phyloP scores from a whole-genome alignment of 306 rosid species.

The Rosa lucieae region DNA sequence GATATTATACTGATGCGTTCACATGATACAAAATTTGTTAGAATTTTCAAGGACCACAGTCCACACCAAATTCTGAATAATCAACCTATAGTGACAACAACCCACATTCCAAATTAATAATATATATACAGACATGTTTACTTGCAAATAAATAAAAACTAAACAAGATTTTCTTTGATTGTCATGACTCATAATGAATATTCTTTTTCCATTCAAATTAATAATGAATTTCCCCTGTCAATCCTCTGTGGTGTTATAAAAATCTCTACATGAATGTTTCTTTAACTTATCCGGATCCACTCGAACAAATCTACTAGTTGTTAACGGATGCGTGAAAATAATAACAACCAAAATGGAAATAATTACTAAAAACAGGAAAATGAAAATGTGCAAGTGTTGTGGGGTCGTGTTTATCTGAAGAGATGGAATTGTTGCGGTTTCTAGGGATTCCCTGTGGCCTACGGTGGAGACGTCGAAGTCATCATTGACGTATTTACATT shows the following conservation, averaged over 20 bases:
- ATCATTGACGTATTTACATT: not conserved
- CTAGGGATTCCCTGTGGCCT: conserved; percentile 26
- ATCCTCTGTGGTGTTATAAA: conserved; percentile 6
- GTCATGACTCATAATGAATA: not conserved
- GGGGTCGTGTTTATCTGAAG: conserved; percentile 31
- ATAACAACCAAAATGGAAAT: not conserved
- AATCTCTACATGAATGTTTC: not conserved
- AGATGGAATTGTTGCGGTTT: conserved; percentile 21
- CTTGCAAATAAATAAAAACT: conserved; percentile 16
- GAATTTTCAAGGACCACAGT: conserved; percentile 17
- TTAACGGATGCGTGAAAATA: not conserved
- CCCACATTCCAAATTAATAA: conserved; percentile 29
- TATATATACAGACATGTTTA: not conserved
- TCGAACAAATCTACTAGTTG: not conserved
- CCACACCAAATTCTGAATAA: conserved; percentile 15
- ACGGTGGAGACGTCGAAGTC: conserved; percentile 19
- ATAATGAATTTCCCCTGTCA: conserved; percentile 9
- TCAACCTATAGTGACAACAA: conserved; percentile 21
- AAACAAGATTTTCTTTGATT: conserved; percentile 15
- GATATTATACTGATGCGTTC: conserved; percentile 1
- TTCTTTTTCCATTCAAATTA: not conserved
- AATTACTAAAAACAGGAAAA: not conserved
- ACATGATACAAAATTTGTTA: conserved; percentile 7
- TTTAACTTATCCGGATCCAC: not conserved
- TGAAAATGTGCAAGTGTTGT: not conserved